phyloP scores from a whole-genome alignment of 2,329 filamentous ascomycete genomes.

The Diaporthe sp. region DNA sequence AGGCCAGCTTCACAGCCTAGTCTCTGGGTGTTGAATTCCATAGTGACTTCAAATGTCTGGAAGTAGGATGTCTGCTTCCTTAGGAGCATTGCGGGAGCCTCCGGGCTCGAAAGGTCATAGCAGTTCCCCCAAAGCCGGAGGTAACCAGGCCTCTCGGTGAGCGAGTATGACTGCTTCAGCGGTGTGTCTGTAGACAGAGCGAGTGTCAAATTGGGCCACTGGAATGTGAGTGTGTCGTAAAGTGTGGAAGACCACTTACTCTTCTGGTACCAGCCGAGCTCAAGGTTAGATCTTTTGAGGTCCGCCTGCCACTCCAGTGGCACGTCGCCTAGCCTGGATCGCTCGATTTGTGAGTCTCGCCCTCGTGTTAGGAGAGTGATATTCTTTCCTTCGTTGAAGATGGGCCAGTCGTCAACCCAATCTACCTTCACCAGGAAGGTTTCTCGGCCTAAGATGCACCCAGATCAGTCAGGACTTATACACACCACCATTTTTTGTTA shows the following conservation, averaged over 20 bases:
- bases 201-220: background rate
- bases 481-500: too few relatives aligned
- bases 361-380: constrained; percentile 55
- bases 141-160: constrained; percentile 57
- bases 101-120: constrained; percentile 64
- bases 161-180: constrained; percentile 59
- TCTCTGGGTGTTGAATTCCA: constrained; percentile 61
- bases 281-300: constrained; percentile 49
- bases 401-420: constrained; percentile 66
- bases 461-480: too few relatives aligned
- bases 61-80: constrained; percentile 64
- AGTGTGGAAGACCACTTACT: constrained; percentile 42
- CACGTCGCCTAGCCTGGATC: constrained; percentile 48
- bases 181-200: constrained; percentile 58
- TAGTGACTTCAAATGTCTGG: constrained; percentile 57
- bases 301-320: constrained; percentile 49
- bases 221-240: too few relatives aligned
- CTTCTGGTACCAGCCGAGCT: constrained; percentile 56
- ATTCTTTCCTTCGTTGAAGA: constrained; percentile 62
- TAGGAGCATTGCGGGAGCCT: constrained; percentile 65
- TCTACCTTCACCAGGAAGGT: constrained; percentile 63
- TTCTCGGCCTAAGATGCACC: constrained; percentile 55
- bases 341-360: constrained; percentile 42
- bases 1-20: constrained; percentile 64
- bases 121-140: constrained; percentile 66